Percentiles rank a stretch among this genome's conserved stretches.
Conservation (phyloP, 371 early-diverging fungal species). For the Zopfochytrium polystomum region DNA sequence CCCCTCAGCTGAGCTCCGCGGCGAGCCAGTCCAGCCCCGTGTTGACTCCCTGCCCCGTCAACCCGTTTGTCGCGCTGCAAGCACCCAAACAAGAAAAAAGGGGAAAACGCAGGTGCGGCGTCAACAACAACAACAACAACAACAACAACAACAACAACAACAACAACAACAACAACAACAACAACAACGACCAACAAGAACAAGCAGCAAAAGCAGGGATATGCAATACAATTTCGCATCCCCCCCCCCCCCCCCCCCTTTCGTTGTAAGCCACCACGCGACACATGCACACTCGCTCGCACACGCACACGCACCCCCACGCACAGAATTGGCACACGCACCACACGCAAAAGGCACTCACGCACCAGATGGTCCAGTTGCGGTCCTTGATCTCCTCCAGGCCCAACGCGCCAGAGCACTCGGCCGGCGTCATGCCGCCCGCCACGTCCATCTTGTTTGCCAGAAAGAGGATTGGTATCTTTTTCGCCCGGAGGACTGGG, state of each 20-base stretch:
- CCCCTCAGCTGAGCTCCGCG: slow-evolving; percentile 9
- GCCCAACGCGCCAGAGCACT: slow-evolving; percentile 34
- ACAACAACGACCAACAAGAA: not conserved
- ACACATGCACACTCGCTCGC: no score
- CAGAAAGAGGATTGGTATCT: slow-evolving; percentile 34
- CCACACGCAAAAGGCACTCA: no score
- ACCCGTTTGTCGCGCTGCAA: slow-evolving; percentile 31
- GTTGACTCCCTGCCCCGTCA: slow-evolving; percentile 36
- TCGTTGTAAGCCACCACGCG: no score
- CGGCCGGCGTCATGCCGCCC: slow-evolving; percentile 33
- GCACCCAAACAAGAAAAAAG: no score
- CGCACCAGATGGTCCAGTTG: slow-evolving; percentile 39
- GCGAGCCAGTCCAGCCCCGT: slow-evolving; percentile 34
- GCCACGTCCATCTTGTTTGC: slow-evolving; percentile 41
- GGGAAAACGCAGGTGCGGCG: no score
- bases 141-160: not conserved
- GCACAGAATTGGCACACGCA: no score
- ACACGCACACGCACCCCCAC: no score
- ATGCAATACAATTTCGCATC: no score
- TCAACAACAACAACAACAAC: not conserved
- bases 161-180: not conserved
- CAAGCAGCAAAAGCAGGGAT: no score
- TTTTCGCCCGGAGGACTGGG: slow-evolving; percentile 17
- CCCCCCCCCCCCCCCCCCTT: no score
- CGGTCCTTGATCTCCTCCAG: slow-evolving; percentile 34